phyloP scores from a whole-genome alignment of 768 basidiomycete genomes.

The Trametes cubensis region DNA sequence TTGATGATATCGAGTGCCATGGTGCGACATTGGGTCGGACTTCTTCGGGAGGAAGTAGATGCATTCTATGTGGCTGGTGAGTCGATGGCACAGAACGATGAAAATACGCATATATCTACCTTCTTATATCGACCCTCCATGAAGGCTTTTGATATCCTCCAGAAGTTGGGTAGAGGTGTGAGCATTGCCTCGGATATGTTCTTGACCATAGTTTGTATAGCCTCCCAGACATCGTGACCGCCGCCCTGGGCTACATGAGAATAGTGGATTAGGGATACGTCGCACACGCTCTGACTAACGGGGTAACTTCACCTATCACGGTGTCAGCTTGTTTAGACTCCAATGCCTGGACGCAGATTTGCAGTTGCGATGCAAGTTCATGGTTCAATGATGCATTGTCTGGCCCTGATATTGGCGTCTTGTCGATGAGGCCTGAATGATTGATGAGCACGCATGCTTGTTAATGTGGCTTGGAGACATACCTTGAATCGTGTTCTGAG shows the following conservation, averaged over 20 bases:
- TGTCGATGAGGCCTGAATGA: constrained; percentile 9
- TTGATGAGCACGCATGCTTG: not conserved
- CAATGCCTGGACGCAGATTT: constrained; percentile 57
- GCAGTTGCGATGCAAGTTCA: constrained; percentile 57
- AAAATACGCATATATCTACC: constrained; percentile 46
- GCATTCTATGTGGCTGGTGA: constrained; percentile 3
- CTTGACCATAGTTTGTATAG: constrained; percentile 78
- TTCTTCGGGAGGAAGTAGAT: constrained; percentile 60
- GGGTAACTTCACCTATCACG: constrained; percentile 49
- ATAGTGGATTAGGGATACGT: not conserved
- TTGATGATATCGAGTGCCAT: constrained; percentile 90
- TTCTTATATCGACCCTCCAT: constrained; percentile 93
- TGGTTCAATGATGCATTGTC: constrained; percentile 23
- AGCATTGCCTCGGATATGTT: constrained; percentile 84
- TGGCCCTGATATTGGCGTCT: not conserved
- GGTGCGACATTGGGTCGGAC: constrained; percentile 77
- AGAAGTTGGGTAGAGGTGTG: constrained; percentile 87
- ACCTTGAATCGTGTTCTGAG: constrained; percentile 56
- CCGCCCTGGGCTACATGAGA: constrained; percentile 59
- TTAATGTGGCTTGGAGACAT: not conserved
- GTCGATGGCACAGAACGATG: not conserved
- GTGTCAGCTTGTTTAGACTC: constrained; percentile 66
- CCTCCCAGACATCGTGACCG: constrained; percentile 81
- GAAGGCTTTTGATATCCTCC: constrained; percentile 88
- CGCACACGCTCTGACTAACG: too few species aligned